These are phyloP conservation scores for Penicillium frequentans DNA, from an alignment of 2,329 filamentous ascomycete species.

Conservation along the genomic window DNA sequence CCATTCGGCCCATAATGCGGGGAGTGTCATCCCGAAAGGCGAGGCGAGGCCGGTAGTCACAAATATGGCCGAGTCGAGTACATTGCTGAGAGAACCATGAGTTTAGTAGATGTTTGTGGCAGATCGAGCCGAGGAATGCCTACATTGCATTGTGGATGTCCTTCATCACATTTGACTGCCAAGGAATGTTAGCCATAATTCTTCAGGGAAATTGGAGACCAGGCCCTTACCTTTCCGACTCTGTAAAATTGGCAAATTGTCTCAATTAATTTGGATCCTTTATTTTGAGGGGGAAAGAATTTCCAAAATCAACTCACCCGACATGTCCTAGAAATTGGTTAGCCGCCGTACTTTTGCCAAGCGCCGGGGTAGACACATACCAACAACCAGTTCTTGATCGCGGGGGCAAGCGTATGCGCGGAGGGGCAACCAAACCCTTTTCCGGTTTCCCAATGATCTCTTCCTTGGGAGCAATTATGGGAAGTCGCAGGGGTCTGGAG, in stretches of 20 bases:
- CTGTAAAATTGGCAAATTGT: constrained; percentile 22
- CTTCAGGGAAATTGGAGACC: neutral
- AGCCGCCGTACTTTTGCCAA: constrained; percentile 12
- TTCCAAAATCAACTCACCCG: constrained; percentile 33
- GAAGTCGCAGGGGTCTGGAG: constrained; percentile 39
- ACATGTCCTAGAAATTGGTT: constrained; percentile 39
- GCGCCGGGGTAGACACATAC: constrained; percentile 31
- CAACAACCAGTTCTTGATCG: constrained; percentile 57
- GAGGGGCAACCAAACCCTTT: constrained; percentile 34
- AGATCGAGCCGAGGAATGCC: constrained; percentile 20
- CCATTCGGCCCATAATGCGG: constrained; percentile 53
- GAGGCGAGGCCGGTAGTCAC: constrained; percentile 59
- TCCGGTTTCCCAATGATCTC: constrained; percentile 34
- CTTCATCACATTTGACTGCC: constrained; percentile 58
- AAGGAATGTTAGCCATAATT: constrained; percentile 17
- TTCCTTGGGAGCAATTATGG: constrained; percentile 48
- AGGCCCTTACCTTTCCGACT: constrained; percentile 40
- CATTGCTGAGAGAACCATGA: constrained; percentile 46
- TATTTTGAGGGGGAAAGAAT: neutral
- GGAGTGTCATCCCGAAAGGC: constrained; percentile 56
- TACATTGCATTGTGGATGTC: constrained; percentile 55
- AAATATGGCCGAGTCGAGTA: constrained; percentile 55
- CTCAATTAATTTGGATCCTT: constrained; percentile 8
- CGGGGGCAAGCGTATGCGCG: constrained; percentile 51
- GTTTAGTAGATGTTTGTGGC: neutral